A percentile compares a stretch with the other conserved stretches of the same genome.
phyloP scores from a whole-genome alignment of 371 early-diverging fungal species.

The Mortierella sp. region DNA sequence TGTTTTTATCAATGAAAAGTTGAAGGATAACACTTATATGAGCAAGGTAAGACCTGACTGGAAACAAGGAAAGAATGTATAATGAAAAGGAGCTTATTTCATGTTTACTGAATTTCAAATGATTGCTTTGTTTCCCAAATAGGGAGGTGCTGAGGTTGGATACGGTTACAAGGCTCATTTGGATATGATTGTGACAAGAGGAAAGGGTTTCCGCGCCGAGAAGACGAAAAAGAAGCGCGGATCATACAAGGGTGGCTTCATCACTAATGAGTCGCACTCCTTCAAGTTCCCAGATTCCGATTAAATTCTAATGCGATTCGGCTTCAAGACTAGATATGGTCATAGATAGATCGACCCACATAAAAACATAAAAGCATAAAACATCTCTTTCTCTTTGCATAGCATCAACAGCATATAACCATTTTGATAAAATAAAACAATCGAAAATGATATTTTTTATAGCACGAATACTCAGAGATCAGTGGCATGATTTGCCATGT shows the following conservation, averaged over 20 bases:
- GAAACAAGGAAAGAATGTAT: not conserved
- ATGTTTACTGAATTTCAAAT: not conserved
- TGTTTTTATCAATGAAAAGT: slow-evolving; percentile 78
- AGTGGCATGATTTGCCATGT: slow-evolving; percentile 59
- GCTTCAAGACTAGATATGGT: not conserved
- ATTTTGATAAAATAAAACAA: not conserved
- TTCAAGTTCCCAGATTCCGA: slow-evolving; percentile 85
- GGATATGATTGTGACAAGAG: slow-evolving; percentile 92
- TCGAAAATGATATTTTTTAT: not conserved
- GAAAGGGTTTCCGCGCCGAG: slow-evolving; percentile 94
- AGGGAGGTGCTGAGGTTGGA: slow-evolving; percentile 72
- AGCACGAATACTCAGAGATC: not conserved
- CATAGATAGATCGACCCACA: not conserved
- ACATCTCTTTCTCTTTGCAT: not conserved
- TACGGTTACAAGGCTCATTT: slow-evolving; percentile 95
- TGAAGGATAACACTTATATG: slow-evolving; percentile 89
- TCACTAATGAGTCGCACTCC: slow-evolving; percentile 86
- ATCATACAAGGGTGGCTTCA: slow-evolving; percentile 93
- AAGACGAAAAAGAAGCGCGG: slow-evolving; percentile 99
- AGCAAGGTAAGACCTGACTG: slow-evolving; percentile 61
- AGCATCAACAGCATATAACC: not conserved
- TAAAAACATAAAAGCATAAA: not conserved
- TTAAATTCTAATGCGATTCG: not conserved
- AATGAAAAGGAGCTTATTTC: not conserved
- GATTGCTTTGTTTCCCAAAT: not conserved